phyloP scores from a whole-genome alignment of 2,329 filamentous ascomycete species.

The Laburnicola sp. region DNA sequence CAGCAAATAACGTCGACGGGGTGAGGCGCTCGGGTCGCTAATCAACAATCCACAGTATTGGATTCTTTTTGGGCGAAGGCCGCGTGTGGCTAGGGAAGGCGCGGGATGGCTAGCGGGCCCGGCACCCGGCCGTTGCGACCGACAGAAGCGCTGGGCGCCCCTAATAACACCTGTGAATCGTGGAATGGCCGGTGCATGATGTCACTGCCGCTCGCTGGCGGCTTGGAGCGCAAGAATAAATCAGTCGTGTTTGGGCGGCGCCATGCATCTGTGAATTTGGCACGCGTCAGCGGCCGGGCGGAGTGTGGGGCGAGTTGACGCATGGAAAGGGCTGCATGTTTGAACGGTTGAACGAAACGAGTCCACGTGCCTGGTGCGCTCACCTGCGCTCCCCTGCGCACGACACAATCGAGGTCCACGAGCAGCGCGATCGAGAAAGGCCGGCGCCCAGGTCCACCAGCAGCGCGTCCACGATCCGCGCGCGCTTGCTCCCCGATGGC shows the following conservation, averaged over 20 bases:
- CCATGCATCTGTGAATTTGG: neutral
- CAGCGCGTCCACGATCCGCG: no score
- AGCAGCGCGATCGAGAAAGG: no score
- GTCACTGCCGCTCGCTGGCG: no score
- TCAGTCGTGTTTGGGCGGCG: no score
- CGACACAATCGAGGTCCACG: no score
- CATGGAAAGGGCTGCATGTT: neutral
- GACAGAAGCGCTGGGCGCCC: no score
- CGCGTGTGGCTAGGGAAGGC: neutral
- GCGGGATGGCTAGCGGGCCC: conserved; percentile 3
- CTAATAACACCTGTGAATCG: no score
- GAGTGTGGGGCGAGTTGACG: neutral
- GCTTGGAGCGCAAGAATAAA: no score
- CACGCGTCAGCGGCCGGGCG: neutral
- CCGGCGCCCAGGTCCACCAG: no score
- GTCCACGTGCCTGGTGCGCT: neutral
- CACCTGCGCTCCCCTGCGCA: no score
- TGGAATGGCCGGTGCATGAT: no score
- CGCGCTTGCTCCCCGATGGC: no score
- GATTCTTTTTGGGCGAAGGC: neutral
- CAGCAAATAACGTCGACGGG: neutral
- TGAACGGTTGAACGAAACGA: neutral
- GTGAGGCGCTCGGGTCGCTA: neutral
- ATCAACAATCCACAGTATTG: conserved; percentile 9
- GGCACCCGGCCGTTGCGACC: neutral